Conservation (phyloP, 176 grass and related monocot genomes). For the Bolboschoenus planiculmis region DNA sequence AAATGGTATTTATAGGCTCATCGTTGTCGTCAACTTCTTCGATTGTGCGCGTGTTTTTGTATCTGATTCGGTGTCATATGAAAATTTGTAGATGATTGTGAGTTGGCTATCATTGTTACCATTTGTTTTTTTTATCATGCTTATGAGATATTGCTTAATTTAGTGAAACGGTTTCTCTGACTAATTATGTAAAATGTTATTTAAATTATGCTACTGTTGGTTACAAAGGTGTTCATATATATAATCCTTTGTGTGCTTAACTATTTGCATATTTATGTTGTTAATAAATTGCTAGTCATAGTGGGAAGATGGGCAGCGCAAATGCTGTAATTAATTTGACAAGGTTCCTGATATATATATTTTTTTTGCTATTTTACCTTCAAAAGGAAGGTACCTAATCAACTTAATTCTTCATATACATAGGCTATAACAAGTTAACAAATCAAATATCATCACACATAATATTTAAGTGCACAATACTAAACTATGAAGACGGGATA, state of each 20-base stretch:
- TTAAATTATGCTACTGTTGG: not conserved
- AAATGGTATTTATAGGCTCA: not conserved
- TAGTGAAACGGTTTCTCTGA: not conserved
- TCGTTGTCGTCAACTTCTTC: not conserved
- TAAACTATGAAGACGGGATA: too few species aligned
- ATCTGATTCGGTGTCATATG: not conserved
- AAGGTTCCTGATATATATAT: too few species aligned
- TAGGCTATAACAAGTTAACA: too few species aligned
- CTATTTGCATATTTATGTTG: not conserved
- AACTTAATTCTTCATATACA: too few species aligned
- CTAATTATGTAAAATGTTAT: not conserved
- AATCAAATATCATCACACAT: too few species aligned
- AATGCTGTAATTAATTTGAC: not conserved
- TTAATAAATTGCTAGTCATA: not conserved
- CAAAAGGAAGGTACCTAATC: too few species aligned
- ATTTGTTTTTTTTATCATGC: not conserved
- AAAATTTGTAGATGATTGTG: not conserved
- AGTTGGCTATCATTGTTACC: not conserved
- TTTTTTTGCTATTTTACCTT: too few species aligned
- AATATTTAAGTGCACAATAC: too few species aligned
- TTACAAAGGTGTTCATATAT: not conserved
- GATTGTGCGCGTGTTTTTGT: not conserved
- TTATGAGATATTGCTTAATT: constrained; percentile 3
- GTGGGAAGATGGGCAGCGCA: not conserved
- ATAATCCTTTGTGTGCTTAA: not conserved